These are phyloP conservation scores for Waltergamsia citrina DNA, from an alignment of 2,329 filamentous ascomycete genomes.

Conservation along the genomic window DNA sequence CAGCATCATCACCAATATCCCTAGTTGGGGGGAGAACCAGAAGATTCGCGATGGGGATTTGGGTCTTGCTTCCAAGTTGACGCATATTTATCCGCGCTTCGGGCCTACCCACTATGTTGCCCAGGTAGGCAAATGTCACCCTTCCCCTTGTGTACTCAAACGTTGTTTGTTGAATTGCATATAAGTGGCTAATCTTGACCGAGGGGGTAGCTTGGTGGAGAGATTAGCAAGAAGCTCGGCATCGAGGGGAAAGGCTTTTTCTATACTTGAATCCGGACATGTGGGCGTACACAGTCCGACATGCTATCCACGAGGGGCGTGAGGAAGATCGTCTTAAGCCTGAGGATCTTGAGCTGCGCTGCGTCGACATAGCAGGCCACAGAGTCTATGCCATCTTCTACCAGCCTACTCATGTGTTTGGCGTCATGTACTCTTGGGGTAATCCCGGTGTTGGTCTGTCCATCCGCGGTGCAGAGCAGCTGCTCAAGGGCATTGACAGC, in stretches of 20 bases:
- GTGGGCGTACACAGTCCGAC: constrained; percentile 17
- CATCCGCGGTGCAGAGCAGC: constrained; percentile 31
- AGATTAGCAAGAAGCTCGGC: constrained; percentile 21
- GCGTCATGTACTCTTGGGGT: constrained; percentile 33
- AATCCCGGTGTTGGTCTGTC: constrained; percentile 35
- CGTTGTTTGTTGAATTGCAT: too few species aligned
- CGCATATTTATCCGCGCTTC: constrained; percentile 37
- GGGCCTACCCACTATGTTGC: constrained; percentile 25
- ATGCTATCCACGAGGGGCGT: constrained; percentile 23
- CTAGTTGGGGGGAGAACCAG: constrained; percentile 29
- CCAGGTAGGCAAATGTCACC: constrained; percentile 18
- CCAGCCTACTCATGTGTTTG: constrained; percentile 21
- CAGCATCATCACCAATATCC: constrained; percentile 34
- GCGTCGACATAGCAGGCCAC: constrained; percentile 29
- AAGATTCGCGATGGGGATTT: constrained; percentile 30
- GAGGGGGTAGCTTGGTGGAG: constrained; percentile 26
- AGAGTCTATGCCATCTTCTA: constrained; percentile 34
- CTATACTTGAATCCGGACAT: constrained; percentile 20
- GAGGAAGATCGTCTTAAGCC: constrained; percentile 21
- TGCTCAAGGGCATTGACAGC: constrained; percentile 24
- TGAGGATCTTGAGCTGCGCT: constrained; percentile 24
- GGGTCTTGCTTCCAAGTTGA: constrained; percentile 20
- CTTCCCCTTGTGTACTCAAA: neutral
- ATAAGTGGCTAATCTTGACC: too few species aligned
- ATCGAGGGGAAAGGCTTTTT: constrained; percentile 14